Conservation (phyloP, 805 yeast species). For the Clavispora santaluciae region DNA sequence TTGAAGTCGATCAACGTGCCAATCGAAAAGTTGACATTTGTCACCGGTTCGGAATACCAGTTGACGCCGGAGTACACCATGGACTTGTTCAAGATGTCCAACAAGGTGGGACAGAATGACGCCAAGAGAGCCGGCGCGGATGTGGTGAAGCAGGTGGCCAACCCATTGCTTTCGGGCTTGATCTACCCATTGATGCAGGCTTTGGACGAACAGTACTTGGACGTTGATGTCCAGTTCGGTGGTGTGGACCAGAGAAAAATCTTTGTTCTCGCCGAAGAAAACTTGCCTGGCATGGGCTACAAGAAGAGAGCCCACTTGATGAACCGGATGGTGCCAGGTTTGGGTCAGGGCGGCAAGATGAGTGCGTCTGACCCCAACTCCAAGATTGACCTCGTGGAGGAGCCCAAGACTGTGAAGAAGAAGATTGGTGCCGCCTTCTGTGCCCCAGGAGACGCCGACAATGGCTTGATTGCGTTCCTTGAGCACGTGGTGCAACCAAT, state of each 20-base stretch:
- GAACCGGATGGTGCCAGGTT: constrained; percentile 99
- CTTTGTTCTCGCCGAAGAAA: constrained; percentile 94
- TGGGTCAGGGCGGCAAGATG: constrained; percentile 97
- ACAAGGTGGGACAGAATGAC: constrained; percentile 85
- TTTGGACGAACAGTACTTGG: constrained; percentile 86
- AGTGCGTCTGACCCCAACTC: constrained; percentile 98
- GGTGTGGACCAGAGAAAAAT: constrained; percentile 99
- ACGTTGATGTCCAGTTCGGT: constrained; percentile 92
- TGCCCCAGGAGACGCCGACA: constrained; percentile 87
- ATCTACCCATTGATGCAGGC: constrained; percentile 99
- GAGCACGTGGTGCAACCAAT: constrained; percentile 84
- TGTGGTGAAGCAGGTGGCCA: constrained; percentile 95
- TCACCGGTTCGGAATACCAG: constrained; percentile 89
- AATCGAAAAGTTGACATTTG: constrained; percentile 79
- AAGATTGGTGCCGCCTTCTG: constrained; percentile 90
- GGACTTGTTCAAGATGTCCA: constrained; percentile 84
- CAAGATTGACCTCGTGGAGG: constrained; percentile 88
- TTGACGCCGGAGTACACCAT: constrained; percentile 69
- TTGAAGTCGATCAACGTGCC: constrained; percentile 86
- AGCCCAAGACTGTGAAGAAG: constrained; percentile 81
- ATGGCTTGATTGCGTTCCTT: constrained; percentile 83
- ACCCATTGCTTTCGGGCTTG: constrained; percentile 88
- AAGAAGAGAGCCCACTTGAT: constrained; percentile 96
- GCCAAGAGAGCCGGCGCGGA: constrained; percentile 99
- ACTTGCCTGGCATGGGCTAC: constrained; percentile 81